Percentiles rank a stretch among this genome's conserved stretches.
These are phyloP conservation scores for Protostelium mycophagum DNA, from an alignment of 78 protist species.

Conservation along the genomic window DNA sequence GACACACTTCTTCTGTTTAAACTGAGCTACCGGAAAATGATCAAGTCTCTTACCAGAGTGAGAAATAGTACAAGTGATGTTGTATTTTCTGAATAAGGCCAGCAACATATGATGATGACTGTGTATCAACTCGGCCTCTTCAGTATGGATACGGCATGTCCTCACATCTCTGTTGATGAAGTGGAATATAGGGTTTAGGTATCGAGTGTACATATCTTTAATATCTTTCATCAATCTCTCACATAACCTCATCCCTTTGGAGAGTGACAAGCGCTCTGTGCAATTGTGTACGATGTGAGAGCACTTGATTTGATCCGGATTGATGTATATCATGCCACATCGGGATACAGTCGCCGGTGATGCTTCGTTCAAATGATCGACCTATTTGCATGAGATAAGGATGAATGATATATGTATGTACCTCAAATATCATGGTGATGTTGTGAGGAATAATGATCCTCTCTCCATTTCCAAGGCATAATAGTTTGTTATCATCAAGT, in stretches of 20 bases:
- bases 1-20: background rate
- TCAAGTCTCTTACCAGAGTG: constrained; percentile 35
- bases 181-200: too few species aligned
- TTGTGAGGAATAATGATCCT: constrained; percentile 60
- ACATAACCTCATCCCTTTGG: too few species aligned
- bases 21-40: constrained; percentile 34
- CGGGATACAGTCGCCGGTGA: constrained; percentile 79
- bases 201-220: too few species aligned
- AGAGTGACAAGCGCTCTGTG: too few species aligned
- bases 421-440: constrained; percentile 82
- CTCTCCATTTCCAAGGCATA: constrained; percentile 79
- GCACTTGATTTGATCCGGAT: constrained; percentile 14
- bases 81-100: constrained; percentile 35
- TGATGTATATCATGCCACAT: constrained; percentile 77
- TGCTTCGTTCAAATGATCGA: background rate
- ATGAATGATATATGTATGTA: constrained; percentile 35
- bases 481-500: constrained; percentile 91
- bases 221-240: too few species aligned
- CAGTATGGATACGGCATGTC: too few species aligned
- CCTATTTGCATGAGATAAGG: constrained; percentile 5
- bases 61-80: background rate
- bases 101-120: background rate
- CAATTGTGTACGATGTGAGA: background rate
- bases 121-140: background rate
- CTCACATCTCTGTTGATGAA: too few species aligned